These are phyloP conservation scores for Suhomyces ambrosiae DNA, from an alignment of 1,139 yeast genomes.

Conservation along the genomic window DNA sequence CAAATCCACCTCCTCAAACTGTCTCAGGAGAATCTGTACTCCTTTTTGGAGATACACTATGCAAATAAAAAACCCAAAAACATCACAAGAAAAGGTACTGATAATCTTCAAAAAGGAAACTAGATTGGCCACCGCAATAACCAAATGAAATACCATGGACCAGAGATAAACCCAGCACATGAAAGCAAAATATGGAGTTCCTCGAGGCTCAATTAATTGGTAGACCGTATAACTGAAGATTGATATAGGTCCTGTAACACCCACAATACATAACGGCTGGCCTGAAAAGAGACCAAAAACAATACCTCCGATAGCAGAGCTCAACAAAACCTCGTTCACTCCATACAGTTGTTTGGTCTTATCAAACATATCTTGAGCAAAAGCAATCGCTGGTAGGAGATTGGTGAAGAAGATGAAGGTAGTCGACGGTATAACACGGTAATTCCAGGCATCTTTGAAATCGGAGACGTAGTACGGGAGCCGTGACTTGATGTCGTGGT, in stretches of 20 bases:
- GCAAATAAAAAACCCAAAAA: conserved; percentile 89
- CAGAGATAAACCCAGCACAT: conserved; percentile 96
- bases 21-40: conserved; percentile 72
- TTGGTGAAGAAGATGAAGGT: conserved; percentile 86
- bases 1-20: conserved; percentile 51
- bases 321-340: conserved; percentile 80
- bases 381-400: conserved; percentile 89
- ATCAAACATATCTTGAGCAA: conserved; percentile 96
- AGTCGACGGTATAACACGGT: conserved; percentile 86
- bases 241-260: conserved; percentile 93
- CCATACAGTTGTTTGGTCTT: conserved; percentile 86
- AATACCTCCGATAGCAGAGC: conserved; percentile 87
- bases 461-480: conserved; percentile 74
- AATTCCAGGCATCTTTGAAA: conserved; percentile 80
- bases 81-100: conserved; percentile 85
- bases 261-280: conserved; percentile 94
- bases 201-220: conserved; percentile 66
- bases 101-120: conserved; percentile 72
- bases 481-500: conserved; percentile 55
- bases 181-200: conserved; percentile 80
- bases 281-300: conserved; percentile 85
- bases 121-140: conserved; percentile 70
- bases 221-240: conserved; percentile 92
- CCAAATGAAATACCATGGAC: conserved; percentile 81
- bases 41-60: conserved; percentile 92